Conservation (phyloP, 768 basidiomycete species). For the Leccinum arenicola region DNA sequence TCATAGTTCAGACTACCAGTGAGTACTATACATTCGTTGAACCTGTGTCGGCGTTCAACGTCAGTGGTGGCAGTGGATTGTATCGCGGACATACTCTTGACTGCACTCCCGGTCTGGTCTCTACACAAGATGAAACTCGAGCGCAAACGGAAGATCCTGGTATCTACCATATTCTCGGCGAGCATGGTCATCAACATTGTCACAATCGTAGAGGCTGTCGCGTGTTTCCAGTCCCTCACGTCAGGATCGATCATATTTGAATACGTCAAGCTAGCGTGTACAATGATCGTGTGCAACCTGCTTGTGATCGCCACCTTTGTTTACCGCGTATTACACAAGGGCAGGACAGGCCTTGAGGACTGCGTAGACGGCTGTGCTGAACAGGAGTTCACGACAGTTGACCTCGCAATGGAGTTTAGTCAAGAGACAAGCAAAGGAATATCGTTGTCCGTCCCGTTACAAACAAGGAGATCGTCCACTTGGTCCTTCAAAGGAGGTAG, state of each 20-base stretch:
- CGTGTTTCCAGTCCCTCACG: conserved; percentile 1
- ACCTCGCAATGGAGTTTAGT: background rate
- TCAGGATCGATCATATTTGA: conserved; percentile 19
- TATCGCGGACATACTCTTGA: conserved; percentile 20
- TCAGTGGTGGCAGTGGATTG: conserved; percentile 16
- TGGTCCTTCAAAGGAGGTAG: conserved; percentile 9
- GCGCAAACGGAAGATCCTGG: conserved; percentile 15
- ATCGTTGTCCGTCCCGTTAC: background rate
- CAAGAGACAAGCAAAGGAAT: conserved; percentile 2
- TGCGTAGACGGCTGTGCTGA: background rate
- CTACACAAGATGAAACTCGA: conserved; percentile 15
- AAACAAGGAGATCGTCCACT: conserved; percentile 1
- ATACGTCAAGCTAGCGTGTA: conserved; percentile 21
- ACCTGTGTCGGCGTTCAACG: background rate
- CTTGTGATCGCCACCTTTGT: conserved; percentile 21
- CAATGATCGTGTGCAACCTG: conserved; percentile 23
- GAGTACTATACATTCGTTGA: conserved; percentile 2
- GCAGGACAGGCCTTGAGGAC: background rate
- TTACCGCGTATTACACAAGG: conserved; percentile 13
- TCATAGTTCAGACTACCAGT: conserved; percentile 22
- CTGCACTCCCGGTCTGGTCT: conserved; percentile 18
- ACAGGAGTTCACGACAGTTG: conserved; percentile 15
- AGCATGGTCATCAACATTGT: conserved; percentile 20
- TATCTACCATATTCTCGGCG: conserved; percentile 22
- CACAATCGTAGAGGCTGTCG: conserved; percentile 15